phyloP scores from a whole-genome alignment of 495 filamentous ascomycete species.

The Daldinia bambusicola region DNA sequence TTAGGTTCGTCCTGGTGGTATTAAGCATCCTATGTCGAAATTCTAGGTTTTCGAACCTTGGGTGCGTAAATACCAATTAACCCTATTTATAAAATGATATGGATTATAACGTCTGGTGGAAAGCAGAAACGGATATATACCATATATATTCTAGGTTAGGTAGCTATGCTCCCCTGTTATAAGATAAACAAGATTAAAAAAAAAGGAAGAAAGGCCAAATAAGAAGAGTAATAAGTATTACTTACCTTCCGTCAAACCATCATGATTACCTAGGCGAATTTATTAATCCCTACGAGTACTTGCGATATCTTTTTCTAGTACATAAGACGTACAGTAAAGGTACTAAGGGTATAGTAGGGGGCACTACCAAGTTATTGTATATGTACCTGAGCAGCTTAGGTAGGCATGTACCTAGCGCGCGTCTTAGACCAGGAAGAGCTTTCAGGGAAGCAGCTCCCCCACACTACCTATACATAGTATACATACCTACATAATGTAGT shows the following conservation, averaged over 20 bases:
- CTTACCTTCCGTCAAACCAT: conserved; percentile 8
- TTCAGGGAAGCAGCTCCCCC: conserved; percentile 11
- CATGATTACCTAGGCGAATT: conserved; percentile 6
- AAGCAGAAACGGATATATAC: conserved; percentile 15
- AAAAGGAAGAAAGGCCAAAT: not conserved
- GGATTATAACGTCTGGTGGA: not conserved
- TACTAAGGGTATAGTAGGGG: not conserved
- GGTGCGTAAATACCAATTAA: conserved; percentile 1
- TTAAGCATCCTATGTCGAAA: conserved; percentile 27
- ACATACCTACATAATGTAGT: too few species aligned
- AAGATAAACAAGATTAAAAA: conserved; percentile 8
- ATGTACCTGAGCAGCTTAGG: too few species aligned
- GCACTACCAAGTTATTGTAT: too few species aligned
- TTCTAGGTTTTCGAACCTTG: conserved; percentile 32
- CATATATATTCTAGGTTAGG: not conserved
- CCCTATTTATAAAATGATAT: not conserved
- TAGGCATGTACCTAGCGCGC: conserved; percentile 7
- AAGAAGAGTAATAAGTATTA: conserved; percentile 5
- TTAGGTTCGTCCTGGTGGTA: conserved; percentile 21
- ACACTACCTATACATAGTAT: too few species aligned
- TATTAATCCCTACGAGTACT: not conserved
- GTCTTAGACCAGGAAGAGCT: not conserved
- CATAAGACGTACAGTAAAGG: not conserved
- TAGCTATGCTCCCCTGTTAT: not conserved
- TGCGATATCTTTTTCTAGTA: not conserved